Evolutionary conservation across 805 yeast species (phyloP).

Genomic region (Dipodascus albidus): DNA sequence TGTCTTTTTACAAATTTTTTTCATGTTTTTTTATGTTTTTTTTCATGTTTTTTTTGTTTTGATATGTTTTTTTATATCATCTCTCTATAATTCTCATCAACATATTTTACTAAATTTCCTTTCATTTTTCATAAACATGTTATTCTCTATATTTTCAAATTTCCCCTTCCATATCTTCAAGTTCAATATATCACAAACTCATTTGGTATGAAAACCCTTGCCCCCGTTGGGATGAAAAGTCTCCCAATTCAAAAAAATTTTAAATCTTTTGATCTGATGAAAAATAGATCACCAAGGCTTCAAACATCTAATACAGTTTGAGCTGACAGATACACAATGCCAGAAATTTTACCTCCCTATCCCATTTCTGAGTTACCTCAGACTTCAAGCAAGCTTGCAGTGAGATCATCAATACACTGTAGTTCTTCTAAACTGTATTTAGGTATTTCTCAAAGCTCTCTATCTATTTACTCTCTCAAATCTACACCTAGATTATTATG

Average conservation of each 20-base stretch:
- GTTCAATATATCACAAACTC: neutral
- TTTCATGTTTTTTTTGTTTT: no score
- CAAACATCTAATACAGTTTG: neutral
- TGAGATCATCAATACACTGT: neutral
- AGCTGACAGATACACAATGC: neutral
- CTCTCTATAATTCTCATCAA: no score
- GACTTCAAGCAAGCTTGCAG: neutral
- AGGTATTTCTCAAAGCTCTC: slow-evolving; percentile 1
- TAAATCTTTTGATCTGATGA: neutral
- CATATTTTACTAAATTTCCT: no score
- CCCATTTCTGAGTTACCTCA: slow-evolving; percentile 2
- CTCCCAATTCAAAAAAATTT: neutral
- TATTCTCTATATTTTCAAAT: no score
- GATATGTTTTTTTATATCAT: no score
- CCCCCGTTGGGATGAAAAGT: neutral
- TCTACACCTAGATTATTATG: neutral
- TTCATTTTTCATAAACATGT: no score
- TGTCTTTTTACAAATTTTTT: no score
- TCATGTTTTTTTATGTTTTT: no score
- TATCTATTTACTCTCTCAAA: neutral
- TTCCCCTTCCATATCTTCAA: no score
- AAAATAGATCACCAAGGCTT: neutral
- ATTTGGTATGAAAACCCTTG: neutral
- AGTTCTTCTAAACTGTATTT: neutral
- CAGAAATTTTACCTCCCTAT: neutral